These are phyloP conservation scores for Dionaea muscipula DNA, from an alignment of 179 eudicot species.

Conservation along the genomic window DNA sequence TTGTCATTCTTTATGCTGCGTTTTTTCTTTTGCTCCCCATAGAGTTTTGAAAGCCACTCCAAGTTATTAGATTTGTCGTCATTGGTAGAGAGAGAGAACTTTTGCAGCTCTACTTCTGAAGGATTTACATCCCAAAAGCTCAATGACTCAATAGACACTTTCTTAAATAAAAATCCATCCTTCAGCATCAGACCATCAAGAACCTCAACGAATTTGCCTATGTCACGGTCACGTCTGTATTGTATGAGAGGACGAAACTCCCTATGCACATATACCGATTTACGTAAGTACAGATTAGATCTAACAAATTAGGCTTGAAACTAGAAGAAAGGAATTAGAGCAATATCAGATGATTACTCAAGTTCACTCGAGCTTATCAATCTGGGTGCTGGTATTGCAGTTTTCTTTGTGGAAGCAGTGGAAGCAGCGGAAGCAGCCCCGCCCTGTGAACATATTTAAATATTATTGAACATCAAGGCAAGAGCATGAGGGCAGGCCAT, in stretches of 20 bases:
- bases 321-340: conserved; percentile 4
- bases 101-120: conserved; percentile 65
- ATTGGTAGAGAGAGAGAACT: conserved; percentile 49
- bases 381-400: conserved; percentile 57
- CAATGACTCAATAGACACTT: conserved; percentile 66
- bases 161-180: conserved; percentile 80
- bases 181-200: conserved; percentile 80
- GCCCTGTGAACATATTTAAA: conserved; percentile 38
- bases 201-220: conserved; percentile 54
- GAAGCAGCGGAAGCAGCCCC: conserved; percentile 48
- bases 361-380: conserved; percentile 70
- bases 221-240: conserved; percentile 70
- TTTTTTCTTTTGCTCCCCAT: conserved; percentile 57
- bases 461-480: neutral
- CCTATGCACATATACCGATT: conserved; percentile 41
- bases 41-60: conserved; percentile 82
- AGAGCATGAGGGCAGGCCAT: neutral
- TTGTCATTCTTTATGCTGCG: conserved; percentile 22
- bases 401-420: conserved; percentile 37
- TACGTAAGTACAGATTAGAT: conserved; percentile 10
- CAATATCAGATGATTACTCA: conserved; percentile 42
- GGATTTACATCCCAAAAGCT: conserved; percentile 67
- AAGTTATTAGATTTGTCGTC: conserved; percentile 54
- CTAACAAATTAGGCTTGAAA: neutral
- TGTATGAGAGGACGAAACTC: conserved; percentile 83